A percentile compares a stretch with the other conserved stretches of the same genome.
Conservation (phyloP, 2,329 filamentous ascomycete species). For the Akanthomyces uredinophilus region DNA sequence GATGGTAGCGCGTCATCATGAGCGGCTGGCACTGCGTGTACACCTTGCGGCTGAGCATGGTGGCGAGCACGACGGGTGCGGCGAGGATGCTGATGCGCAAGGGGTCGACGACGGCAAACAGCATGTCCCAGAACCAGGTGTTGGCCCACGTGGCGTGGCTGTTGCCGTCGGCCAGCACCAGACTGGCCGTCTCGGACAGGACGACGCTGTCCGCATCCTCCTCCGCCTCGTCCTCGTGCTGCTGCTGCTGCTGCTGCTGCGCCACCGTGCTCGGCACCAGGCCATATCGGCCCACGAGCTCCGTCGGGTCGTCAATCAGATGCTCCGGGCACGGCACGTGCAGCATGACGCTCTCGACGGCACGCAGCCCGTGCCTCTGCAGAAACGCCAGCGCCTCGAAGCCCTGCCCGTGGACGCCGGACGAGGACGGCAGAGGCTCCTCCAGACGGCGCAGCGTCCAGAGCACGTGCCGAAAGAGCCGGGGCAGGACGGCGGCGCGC, state of each 20-base stretch:
- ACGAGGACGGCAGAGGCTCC: slow-evolving; percentile 15
- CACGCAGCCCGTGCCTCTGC: slow-evolving; percentile 28
- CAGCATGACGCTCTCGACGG: slow-evolving; percentile 39
- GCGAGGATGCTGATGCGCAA: slow-evolving; percentile 41
- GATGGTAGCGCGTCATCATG: slow-evolving; percentile 59
- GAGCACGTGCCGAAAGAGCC: slow-evolving; percentile 52
- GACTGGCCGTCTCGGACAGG: slow-evolving; percentile 19
- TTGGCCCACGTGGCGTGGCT: slow-evolving; percentile 11
- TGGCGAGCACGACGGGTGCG: slow-evolving; percentile 57
- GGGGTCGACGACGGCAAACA: slow-evolving; percentile 52
- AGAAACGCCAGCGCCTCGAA: slow-evolving; percentile 34
- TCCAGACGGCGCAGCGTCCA: slow-evolving; percentile 35
- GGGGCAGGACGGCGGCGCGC: slow-evolving; percentile 45
- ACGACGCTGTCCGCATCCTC: slow-evolving; percentile 4
- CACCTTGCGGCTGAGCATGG: slow-evolving; percentile 52
- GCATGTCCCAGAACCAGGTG: slow-evolving; percentile 49
- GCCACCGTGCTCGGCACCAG: slow-evolving; percentile 26
- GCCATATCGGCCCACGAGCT: slow-evolving; percentile 24
- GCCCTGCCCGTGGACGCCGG: background rate
- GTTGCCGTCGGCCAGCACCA: background rate
- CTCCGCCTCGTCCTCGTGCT: background rate
- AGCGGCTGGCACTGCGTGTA: slow-evolving; percentile 56
- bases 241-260: slow-evolving; percentile 17
- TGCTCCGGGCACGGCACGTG: slow-evolving; percentile 29
- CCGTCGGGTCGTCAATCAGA: slow-evolving; percentile 23